Evolutionary conservation across 148 eudicot genomes (phyloP).

Genomic region (Gaultheria prostrata): DNA sequence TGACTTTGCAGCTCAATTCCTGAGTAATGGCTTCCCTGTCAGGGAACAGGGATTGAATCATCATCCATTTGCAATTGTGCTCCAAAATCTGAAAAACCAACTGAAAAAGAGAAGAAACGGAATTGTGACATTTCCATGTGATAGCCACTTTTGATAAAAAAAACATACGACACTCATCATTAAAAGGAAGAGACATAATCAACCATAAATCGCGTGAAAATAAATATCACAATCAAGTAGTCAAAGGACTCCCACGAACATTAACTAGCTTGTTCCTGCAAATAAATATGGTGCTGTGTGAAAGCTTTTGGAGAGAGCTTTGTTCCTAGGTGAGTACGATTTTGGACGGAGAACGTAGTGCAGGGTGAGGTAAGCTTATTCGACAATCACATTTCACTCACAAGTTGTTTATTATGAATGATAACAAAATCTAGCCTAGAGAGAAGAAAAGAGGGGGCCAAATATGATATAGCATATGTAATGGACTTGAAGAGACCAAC

Average conservation of each 20-base stretch:
- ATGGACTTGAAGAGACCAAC: background rate
- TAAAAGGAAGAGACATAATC: background rate
- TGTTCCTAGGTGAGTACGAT: background rate
- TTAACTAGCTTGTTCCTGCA: background rate
- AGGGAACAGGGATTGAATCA: background rate
- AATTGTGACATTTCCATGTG: background rate
- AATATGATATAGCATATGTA: background rate
- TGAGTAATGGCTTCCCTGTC: background rate
- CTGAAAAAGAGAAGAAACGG: background rate
- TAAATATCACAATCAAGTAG: background rate
- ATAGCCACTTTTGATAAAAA: background rate
- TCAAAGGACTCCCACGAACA: background rate
- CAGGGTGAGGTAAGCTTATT: background rate
- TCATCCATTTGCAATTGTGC: background rate
- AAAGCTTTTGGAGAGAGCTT: background rate
- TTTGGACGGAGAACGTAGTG: background rate
- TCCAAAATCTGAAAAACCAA: background rate
- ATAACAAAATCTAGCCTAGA: background rate
- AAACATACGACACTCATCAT: background rate
- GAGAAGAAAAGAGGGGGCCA: background rate
- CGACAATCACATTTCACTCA: background rate
- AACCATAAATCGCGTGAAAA: too few relatives aligned
- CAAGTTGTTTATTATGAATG: background rate
- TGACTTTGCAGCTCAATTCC: background rate
- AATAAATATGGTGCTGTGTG: background rate